A percentile compares a stretch with the other conserved stretches of the same genome.
Conservation (phyloP, 345 rosid genomes). For the Geranium brycei region DNA sequence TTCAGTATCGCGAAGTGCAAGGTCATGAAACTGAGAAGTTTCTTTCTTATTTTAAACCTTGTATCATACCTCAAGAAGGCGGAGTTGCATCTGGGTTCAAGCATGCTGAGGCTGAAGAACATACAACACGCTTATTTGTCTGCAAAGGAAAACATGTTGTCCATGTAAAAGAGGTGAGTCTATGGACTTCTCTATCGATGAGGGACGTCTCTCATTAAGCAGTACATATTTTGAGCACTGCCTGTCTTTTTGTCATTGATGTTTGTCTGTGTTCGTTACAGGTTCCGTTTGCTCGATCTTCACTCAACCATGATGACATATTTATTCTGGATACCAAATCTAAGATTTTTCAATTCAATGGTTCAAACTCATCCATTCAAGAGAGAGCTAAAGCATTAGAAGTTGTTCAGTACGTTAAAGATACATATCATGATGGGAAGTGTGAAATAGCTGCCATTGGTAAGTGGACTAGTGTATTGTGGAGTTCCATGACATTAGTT, state of each 20-base stretch:
- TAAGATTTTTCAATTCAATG: constrained; percentile 90
- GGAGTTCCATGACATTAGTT: constrained; percentile 4
- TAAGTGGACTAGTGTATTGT: constrained; percentile 27
- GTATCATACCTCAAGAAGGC: constrained; percentile 93
- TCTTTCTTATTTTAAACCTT: constrained; percentile 89
- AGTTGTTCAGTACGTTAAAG: constrained; percentile 93
- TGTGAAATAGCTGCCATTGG: constrained; percentile 92
- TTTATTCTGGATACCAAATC: constrained; percentile 89
- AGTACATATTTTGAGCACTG: background rate
- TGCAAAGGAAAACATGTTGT: constrained; percentile 94
- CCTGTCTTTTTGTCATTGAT: constrained; percentile 6
- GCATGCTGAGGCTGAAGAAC: constrained; percentile 65
- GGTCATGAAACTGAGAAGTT: constrained; percentile 94
- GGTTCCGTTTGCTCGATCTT: constrained; percentile 89
- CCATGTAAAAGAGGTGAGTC: constrained; percentile 85
- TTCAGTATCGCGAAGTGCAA: constrained; percentile 94
- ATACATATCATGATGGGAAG: constrained; percentile 89
- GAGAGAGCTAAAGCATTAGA: constrained; percentile 99
- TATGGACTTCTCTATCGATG: background rate
- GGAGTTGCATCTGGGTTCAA: constrained; percentile 84
- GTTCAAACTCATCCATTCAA: constrained; percentile 90
- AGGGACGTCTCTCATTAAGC: background rate
- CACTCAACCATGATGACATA: constrained; percentile 90
- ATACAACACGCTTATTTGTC: constrained; percentile 64
- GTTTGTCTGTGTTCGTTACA: constrained; percentile 20